Base-by-base conservation (phyloP, 495 filamentous ascomycete genomes). In the Daldinia grandis region DNA sequence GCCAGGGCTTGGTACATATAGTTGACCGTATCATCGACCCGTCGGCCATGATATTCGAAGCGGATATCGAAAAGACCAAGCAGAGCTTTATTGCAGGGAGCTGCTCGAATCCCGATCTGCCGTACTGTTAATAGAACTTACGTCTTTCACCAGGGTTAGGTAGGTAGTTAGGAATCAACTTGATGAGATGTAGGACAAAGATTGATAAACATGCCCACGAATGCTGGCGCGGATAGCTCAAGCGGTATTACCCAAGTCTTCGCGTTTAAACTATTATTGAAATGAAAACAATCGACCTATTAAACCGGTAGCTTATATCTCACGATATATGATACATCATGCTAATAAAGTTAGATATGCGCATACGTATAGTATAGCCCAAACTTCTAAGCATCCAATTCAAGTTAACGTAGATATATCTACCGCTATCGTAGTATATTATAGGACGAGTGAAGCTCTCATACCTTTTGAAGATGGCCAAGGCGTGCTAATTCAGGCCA, bases 61-160 rank as follows among this genome's bases (percentile, higher is more conserved):
- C 51, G 17, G 73, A 75, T 60, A 53, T 73, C 33, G 65, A 61
- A 4, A 72, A 69, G 58, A 73, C 65, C 14, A 73, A 67, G 38
- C 73, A 75, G 47, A 49, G 61, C 44, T 75, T 75, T 33, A 75
- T 75, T 59, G 56, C 73, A 8, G 73, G 73, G 21, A 75, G 73
- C 40, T 73, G 73, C 54, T 75, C 73, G 25, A 75, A 75, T 58
- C 69, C 73, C 4, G 50, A 61, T 6, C 47, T 75, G 21, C 73
- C 69, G 9, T 75, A 75, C 38, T 75, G 73, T 30, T 40, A 40
- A n/a, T 14, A 14, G 3, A 5, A n/a, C 37, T 40, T 40, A 14
- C 15, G 4, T 40, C 15, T n/a, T 40, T 40, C 14, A 40, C 37
- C 4, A n/a, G n/a, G n/a, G n/a, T n/a, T n/a, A n/a, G n/a, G n/a